Percentiles rank a stretch among this genome's conserved stretches.
Conservation (phyloP, 164 flowering plant genomes). For the Amborella trichopoda region DNA sequence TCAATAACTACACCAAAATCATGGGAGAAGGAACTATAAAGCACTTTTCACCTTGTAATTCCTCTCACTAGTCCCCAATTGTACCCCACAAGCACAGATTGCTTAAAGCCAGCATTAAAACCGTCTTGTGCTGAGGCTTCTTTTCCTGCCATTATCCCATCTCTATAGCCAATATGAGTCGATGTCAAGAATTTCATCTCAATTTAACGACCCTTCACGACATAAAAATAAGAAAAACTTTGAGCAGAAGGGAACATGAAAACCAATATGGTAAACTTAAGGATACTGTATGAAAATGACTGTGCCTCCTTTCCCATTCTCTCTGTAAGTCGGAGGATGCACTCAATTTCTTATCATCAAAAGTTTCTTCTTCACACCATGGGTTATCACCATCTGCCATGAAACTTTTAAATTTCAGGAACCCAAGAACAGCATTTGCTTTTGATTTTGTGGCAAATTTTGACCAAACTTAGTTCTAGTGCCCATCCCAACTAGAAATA, state of each 20-base stretch:
- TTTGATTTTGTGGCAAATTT: no score
- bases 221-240: background rate
- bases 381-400: conserved; percentile 22
- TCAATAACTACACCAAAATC: background rate
- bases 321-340: conserved; percentile 40
- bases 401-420: no score
- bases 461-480: no score
- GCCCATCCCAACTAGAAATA: no score
- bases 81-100: conserved; percentile 54
- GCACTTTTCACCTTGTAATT: conserved; percentile 47
- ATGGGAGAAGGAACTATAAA: background rate
- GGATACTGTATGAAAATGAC: conserved; percentile 53
- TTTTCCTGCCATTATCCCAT: conserved; percentile 69
- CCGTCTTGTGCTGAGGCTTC: conserved; percentile 83
- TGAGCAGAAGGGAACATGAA: background rate
- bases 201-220: background rate
- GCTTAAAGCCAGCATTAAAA: conserved; percentile 66
- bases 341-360: conserved; percentile 17
- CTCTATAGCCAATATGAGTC: conserved; percentile 69
- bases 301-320: conserved; percentile 53
- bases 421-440: no score
- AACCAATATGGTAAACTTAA: background rate
- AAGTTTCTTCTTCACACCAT: conserved; percentile 31
- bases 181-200: conserved; percentile 9
- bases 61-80: conserved; percentile 79